These are phyloP conservation scores for Psilocybe sp. DNA, from an alignment of 768 basidiomycete genomes.

Conservation along the genomic window DNA sequence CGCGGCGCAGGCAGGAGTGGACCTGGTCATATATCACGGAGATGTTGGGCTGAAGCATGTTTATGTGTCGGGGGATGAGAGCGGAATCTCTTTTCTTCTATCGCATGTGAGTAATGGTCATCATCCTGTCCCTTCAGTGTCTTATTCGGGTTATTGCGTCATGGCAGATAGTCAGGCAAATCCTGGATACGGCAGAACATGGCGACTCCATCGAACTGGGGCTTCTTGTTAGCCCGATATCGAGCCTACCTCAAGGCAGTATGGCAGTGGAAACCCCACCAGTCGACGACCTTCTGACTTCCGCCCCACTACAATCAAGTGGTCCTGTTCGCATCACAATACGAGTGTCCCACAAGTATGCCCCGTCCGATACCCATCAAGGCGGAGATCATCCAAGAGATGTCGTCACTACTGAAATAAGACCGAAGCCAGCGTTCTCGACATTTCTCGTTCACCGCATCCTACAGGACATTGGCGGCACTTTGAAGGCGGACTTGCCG, in stretches of 20 bases:
- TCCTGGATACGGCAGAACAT: constrained; percentile 60
- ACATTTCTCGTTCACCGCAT: constrained; percentile 60
- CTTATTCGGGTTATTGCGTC: constrained; percentile 5
- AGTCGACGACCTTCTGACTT: constrained; percentile 18
- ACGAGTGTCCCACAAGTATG: constrained; percentile 49
- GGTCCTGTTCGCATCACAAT: constrained; percentile 41
- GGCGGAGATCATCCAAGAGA: constrained; percentile 14
- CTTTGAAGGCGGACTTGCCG: constrained; percentile 40
- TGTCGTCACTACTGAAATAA: constrained; percentile 29
- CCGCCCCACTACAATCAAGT: constrained; percentile 25
- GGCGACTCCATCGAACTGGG: constrained; percentile 90
- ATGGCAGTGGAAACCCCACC: constrained; percentile 7
- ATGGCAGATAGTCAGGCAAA: constrained; percentile 76
- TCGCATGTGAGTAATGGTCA: constrained; percentile 66
- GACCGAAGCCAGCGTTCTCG: constrained; percentile 39
- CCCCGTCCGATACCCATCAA: constrained; percentile 20
- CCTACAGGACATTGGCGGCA: constrained; percentile 56
- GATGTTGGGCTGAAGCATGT: constrained; percentile 88
- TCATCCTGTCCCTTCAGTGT: constrained; percentile 13
- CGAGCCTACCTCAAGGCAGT: constrained; percentile 6
- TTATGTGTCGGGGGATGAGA: constrained; percentile 82
- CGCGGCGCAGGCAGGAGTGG: constrained; percentile 81
- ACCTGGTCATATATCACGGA: constrained; percentile 87
- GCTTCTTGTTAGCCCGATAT: constrained; percentile 45
- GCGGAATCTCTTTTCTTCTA: constrained; percentile 75